A percentile compares a stretch with the other conserved stretches of the same genome.
Evolutionary conservation across 1,284 basidiomycete genomes (phyloP).

Genomic region (Vanrija pseudolonga): DNA sequence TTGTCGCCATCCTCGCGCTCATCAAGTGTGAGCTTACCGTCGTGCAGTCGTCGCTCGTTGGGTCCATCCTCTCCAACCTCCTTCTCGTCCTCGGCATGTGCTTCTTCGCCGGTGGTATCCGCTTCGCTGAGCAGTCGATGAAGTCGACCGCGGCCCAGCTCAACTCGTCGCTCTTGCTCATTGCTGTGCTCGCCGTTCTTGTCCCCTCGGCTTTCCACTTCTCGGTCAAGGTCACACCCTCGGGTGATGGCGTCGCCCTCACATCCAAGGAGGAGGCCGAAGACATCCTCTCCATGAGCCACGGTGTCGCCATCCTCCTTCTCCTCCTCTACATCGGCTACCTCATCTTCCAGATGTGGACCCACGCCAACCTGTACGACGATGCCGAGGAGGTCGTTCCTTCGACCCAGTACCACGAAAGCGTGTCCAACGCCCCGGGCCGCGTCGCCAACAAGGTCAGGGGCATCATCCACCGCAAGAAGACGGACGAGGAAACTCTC

Average conservation of each 20-base stretch:
- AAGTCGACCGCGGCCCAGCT: conserved; percentile 48
- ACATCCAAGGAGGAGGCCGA: conserved; percentile 46
- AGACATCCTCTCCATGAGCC: conserved; percentile 68
- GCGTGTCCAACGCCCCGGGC: conserved; percentile 25
- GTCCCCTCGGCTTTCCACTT: conserved; percentile 54
- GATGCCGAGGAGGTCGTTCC: conserved; percentile 40
- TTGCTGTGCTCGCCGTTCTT: conserved; percentile 53
- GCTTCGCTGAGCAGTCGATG: conserved; percentile 48
- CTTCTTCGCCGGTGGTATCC: conserved; percentile 48
- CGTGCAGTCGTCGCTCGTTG: conserved; percentile 51
- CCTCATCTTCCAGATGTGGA: conserved; percentile 79
- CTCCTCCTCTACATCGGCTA: conserved; percentile 67
- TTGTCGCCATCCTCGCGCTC: conserved; percentile 45
- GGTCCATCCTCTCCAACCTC: conserved; percentile 62
- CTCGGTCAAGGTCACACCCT: conserved; percentile 35
- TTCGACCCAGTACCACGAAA: conserved; percentile 41
- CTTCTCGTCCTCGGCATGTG: conserved; percentile 74
- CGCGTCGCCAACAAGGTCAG: conserved; percentile 22
- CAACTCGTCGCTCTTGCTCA: conserved; percentile 53
- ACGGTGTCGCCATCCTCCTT: conserved; percentile 75
- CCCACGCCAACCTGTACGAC: conserved; percentile 69
- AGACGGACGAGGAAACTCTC: conserved; percentile 14
- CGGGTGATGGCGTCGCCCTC: conserved; percentile 11
- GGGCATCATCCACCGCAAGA: conserved; percentile 19
- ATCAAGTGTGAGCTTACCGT: conserved; percentile 55